phyloP scores from a whole-genome alignment of 2,329 filamentous ascomycete genomes.

The Aspergillus pseudoviridinutans region DNA sequence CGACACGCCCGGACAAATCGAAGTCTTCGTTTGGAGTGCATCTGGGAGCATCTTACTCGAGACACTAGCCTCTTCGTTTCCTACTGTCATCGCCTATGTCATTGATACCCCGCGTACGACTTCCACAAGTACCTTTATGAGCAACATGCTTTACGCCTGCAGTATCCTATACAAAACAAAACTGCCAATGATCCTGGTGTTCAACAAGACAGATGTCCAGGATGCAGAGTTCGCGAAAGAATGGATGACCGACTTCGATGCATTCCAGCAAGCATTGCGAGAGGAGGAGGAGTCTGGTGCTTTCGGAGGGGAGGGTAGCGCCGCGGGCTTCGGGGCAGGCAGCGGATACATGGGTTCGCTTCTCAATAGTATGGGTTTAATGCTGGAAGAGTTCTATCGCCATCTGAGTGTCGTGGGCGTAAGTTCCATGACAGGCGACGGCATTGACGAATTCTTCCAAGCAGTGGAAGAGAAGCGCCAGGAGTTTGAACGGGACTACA shows the following conservation, averaged over 20 bases:
- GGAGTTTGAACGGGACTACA: conserved; percentile 88
- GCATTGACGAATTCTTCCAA: conserved; percentile 88
- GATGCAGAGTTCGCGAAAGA: conserved; percentile 88
- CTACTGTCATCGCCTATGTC: conserved; percentile 94
- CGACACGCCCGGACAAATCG: conserved; percentile 95
- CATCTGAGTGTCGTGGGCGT: conserved; percentile 91
- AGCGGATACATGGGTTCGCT: conserved; percentile 95
- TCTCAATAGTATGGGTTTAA: conserved; percentile 94
- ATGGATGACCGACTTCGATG: conserved; percentile 99
- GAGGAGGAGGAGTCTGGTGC: conserved; percentile 74
- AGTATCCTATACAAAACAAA: conserved; percentile 99
- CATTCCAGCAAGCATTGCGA: conserved; percentile 81
- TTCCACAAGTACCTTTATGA: conserved; percentile 97
- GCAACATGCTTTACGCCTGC: conserved; percentile 99
- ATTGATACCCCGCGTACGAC: conserved; percentile 94
- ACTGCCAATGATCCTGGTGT: conserved; percentile 95
- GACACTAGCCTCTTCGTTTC: conserved; percentile 87
- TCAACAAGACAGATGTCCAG: conserved; percentile 98
- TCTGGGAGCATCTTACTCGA: conserved; percentile 91
- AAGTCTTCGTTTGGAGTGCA: conserved; percentile 98
- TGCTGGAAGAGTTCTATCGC: conserved; percentile 96
- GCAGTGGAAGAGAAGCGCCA: conserved; percentile 81
- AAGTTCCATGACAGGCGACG: conserved; percentile 85
- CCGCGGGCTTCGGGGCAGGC: conserved; percentile 60
- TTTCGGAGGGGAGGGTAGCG: conserved; percentile 66